phyloP scores from a whole-genome alignment of 2,329 filamentous ascomycete genomes.

The Hypoxylon sp. region DNA sequence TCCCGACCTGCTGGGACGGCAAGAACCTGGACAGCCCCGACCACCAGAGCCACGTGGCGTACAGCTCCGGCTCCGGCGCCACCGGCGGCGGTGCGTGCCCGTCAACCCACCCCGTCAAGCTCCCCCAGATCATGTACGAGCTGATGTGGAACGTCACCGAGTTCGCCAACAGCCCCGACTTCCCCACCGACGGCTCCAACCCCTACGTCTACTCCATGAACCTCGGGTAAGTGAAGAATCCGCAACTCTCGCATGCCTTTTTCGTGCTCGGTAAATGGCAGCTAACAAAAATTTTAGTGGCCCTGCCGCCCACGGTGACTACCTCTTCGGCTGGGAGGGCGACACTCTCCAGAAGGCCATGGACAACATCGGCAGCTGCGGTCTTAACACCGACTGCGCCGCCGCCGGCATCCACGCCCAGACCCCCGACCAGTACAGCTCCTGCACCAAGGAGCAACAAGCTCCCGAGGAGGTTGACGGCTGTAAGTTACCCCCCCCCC shows the following conservation, averaged over 20 bases:
- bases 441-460: conserved; percentile 63
- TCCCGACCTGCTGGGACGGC: conserved; percentile 66
- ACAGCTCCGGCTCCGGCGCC: conserved; percentile 61
- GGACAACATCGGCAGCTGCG: conserved; percentile 60
- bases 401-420: conserved; percentile 62
- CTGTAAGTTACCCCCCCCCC: no score
- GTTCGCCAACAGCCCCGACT: conserved; percentile 60
- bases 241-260: no score
- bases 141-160: conserved; percentile 62
- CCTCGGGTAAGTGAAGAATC: conserved; percentile 54
- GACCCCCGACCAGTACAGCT: conserved; percentile 61
- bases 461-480: conserved; percentile 65
- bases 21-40: conserved; percentile 64
- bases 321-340: conserved; percentile 67
- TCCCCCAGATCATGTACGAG: conserved; percentile 66
- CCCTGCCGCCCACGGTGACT: conserved; percentile 66
- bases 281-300: conserved; percentile 52
- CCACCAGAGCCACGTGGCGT: conserved; percentile 64
- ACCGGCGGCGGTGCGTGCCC: conserved; percentile 64
- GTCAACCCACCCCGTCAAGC: conserved; percentile 61
- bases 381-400: conserved; percentile 62
- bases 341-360: conserved; percentile 64
- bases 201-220: conserved; percentile 63
- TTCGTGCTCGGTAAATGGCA: not conserved
- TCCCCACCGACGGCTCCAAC: conserved; percentile 61